Evolutionary conservation across 1,139 yeast species (phyloP).

Genomic region (Blastobotrys illinoisensis): DNA sequence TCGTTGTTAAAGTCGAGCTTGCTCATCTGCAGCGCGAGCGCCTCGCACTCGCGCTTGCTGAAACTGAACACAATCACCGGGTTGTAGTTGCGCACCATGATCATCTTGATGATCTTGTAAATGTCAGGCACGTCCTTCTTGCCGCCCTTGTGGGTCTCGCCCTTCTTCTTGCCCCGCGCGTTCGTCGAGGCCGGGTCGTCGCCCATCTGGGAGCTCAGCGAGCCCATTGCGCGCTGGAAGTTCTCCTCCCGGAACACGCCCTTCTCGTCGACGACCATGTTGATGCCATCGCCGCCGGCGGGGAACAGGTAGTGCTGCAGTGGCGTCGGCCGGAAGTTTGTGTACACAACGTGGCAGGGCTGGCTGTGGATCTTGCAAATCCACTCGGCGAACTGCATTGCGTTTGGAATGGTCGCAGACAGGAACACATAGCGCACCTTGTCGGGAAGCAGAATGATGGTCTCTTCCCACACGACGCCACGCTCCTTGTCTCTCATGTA

Average conservation of each 20-base stretch:
- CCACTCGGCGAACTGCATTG: conserved; percentile 99
- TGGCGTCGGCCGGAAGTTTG: conserved; percentile 98
- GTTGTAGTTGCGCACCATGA: conserved; percentile 89
- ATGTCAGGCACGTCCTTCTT: conserved; percentile 70
- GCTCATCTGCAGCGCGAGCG: conserved; percentile 88
- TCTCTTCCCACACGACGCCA: conserved; percentile 99
- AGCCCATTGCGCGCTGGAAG: conserved; percentile 97
- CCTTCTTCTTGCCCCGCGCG: conserved; percentile 45
- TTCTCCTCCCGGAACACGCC: conserved; percentile 94
- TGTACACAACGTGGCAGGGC: conserved; percentile 97
- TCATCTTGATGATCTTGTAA: conserved; percentile 95
- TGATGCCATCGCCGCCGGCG: conserved; percentile 96
- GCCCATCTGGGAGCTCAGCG: conserved; percentile 74
- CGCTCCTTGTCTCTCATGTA: conserved; percentile 93
- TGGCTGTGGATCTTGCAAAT: conserved; percentile 89
- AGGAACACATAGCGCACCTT: conserved; percentile 56
- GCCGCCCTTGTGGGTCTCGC: conserved; percentile 87
- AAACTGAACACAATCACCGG: conserved; percentile 98
- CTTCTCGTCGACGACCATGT: conserved; percentile 95
- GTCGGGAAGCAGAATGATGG: conserved; percentile 89
- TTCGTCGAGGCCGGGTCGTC: conserved; percentile 65
- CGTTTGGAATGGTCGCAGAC: conserved; percentile 97
- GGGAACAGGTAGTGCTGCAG: conserved; percentile 95
- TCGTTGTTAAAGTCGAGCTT: conserved; percentile 88
- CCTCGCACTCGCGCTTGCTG: conserved; percentile 94